phyloP scores from a whole-genome alignment of 768 basidiomycete species.

The Daedaleopsis nitida region DNA sequence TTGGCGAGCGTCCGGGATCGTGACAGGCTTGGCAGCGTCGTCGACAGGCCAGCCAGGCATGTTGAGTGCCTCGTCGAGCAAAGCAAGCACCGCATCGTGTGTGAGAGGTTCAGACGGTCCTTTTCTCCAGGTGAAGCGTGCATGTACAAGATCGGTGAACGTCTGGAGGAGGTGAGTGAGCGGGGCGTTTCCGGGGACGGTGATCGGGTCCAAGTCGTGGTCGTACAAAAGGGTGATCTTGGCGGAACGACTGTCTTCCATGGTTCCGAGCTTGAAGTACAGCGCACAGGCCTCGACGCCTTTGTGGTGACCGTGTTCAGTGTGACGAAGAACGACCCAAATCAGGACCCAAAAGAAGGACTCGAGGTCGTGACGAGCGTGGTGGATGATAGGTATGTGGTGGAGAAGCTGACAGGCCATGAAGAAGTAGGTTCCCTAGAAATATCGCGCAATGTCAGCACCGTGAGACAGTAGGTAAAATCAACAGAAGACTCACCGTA shows the following conservation, averaged over 20 bases:
- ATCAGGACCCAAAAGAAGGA: constrained; percentile 18
- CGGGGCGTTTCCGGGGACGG: neutral
- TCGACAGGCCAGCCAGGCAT: too few species aligned
- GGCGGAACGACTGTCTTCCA: too few species aligned
- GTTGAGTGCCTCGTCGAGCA: too few species aligned
- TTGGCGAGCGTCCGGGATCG: too few species aligned
- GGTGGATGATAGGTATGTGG: neutral
- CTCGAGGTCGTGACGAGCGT: constrained; percentile 11
- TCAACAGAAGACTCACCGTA: too few species aligned
- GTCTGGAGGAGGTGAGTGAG: neutral
- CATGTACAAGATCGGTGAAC: neutral
- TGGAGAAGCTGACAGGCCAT: constrained; percentile 1
- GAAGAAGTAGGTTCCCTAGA: constrained; percentile 5
- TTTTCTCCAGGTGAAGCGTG: too few species aligned
- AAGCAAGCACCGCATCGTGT: too few species aligned
- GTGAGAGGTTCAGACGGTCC: too few species aligned
- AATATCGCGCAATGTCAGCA: neutral
- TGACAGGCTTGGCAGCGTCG: too few species aligned
- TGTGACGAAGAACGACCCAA: constrained; percentile 11
- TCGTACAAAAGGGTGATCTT: neutral
- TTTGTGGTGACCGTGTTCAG: neutral
- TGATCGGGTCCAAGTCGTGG: neutral
- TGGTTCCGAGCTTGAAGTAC: neutral
- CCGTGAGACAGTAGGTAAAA: too few species aligned
- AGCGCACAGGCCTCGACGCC: neutral